Percentiles rank a stretch among this genome's conserved stretches.
phyloP scores from a whole-genome alignment of 176 grass and related monocot species.

The Oryza rufipogon region DNA sequence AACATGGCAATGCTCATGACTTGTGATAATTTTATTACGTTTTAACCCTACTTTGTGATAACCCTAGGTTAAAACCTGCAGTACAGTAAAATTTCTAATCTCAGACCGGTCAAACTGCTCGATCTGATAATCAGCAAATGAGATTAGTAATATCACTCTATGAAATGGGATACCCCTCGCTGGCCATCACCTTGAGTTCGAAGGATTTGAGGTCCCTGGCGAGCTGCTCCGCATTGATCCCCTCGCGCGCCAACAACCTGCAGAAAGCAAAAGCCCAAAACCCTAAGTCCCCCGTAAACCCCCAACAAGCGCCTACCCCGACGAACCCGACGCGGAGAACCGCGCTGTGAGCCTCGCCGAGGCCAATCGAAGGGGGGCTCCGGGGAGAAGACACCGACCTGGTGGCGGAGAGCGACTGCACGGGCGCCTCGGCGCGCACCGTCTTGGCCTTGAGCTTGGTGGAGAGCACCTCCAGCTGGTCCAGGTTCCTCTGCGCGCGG shows the following conservation, averaged over 20 bases:
- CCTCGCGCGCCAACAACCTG: conserved; percentile 91
- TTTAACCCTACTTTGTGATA: conserved; percentile 4
- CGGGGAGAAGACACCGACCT: conserved; percentile 46
- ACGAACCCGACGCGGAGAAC: background rate
- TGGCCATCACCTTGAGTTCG: conserved; percentile 80
- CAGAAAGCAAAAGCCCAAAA: conserved; percentile 41
- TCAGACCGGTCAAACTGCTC: conserved; percentile 3
- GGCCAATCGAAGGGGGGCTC: conserved; percentile 6
- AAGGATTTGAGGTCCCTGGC: conserved; percentile 95
- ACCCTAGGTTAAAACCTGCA: background rate
- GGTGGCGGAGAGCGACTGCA: conserved; percentile 82
- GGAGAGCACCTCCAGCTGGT: conserved; percentile 93
- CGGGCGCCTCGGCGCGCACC: conserved; percentile 77
- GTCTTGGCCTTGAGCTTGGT: conserved; percentile 99
- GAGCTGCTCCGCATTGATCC: conserved; percentile 89
- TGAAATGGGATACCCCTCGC: background rate
- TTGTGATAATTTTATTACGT: background rate
- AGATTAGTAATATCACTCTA: conserved; percentile 16
- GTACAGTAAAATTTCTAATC: background rate
- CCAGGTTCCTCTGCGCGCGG: conserved; percentile 75
- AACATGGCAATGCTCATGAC: background rate
- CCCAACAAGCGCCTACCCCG: background rate
- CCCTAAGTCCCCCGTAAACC: conserved; percentile 36
- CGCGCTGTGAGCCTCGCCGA: background rate
- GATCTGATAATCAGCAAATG: background rate